Evolutionary conservation across 2,329 filamentous ascomycete genomes (phyloP).

Genomic region (Dactylellina drechsleri): DNA sequence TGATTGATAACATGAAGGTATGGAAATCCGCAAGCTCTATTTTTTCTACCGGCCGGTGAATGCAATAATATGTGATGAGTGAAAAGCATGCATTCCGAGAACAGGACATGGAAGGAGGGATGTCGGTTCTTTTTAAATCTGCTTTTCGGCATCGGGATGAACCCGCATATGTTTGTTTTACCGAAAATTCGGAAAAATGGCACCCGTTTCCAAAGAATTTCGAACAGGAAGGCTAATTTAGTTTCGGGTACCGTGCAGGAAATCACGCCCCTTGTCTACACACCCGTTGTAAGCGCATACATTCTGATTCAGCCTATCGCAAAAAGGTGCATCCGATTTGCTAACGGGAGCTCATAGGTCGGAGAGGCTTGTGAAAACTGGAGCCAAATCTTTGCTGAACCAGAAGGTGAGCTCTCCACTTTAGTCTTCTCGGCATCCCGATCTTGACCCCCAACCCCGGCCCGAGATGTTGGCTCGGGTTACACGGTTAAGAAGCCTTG

Average conservation of each 20-base stretch:
- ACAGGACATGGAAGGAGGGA: slow-evolving; percentile 19
- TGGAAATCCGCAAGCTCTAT: slow-evolving; percentile 12
- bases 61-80: slow-evolving; percentile 14
- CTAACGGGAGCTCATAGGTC: slow-evolving; percentile 62
- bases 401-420: slow-evolving; percentile 71
- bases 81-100: slow-evolving; percentile 30
- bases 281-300: slow-evolving; percentile 71
- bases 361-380: slow-evolving; percentile 97
- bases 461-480: slow-evolving; percentile 11
- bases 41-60: slow-evolving; percentile 22
- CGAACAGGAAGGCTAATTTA: slow-evolving; percentile 54
- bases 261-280: slow-evolving; percentile 85
- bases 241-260: slow-evolving; percentile 66
- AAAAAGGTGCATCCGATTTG: slow-evolving; percentile 25
- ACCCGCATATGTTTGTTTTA: slow-evolving; percentile 49
- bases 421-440: slow-evolving; percentile 46
- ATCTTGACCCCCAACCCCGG: slow-evolving; percentile 15
- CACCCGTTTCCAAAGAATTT: slow-evolving; percentile 30
- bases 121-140: slow-evolving; percentile 50
- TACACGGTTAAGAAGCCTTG: slow-evolving; percentile 26
- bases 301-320: slow-evolving; percentile 52
- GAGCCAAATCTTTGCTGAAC: slow-evolving; percentile 93
- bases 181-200: slow-evolving; percentile 51
- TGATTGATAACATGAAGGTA: slow-evolving; percentile 77
- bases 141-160: slow-evolving; percentile 53